These are phyloP conservation scores for Phytophthora quininea DNA, from an alignment of 352 stramenopile genomes.

Conservation along the genomic window DNA sequence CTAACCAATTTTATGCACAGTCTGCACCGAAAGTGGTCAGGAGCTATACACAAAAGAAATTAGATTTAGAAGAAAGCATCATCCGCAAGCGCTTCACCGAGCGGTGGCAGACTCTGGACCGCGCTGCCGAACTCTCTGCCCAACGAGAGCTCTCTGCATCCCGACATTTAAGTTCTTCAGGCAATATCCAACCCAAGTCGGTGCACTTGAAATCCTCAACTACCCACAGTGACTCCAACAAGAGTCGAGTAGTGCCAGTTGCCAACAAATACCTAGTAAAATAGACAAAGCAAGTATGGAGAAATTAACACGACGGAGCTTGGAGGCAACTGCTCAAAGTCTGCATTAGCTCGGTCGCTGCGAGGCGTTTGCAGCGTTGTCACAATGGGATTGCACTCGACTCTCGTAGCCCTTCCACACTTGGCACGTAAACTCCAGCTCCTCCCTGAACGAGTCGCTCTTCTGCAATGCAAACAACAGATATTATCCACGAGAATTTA, in stretches of 20 bases:
- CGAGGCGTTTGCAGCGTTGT: slow-evolving; percentile 23
- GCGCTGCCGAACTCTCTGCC: slow-evolving; percentile 16
- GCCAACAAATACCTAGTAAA: background rate
- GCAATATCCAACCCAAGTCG: background rate
- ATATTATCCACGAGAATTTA: background rate
- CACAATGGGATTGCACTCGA: slow-evolving; percentile 77
- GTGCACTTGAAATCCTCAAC: background rate
- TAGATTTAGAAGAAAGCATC: slow-evolving; percentile 39
- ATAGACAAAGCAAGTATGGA: background rate
- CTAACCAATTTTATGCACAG: slow-evolving; percentile 7
- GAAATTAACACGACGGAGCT: background rate
- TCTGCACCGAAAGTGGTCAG: slow-evolving; percentile 21
- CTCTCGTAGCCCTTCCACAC: slow-evolving; percentile 88
- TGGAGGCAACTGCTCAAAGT: background rate
- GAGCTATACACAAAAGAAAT: slow-evolving; percentile 54
- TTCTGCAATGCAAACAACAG: slow-evolving; percentile 45
- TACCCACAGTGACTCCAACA: background rate
- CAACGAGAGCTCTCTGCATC: slow-evolving; percentile 16
- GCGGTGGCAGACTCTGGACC: slow-evolving; percentile 42
- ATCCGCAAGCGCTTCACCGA: slow-evolving; percentile 40
- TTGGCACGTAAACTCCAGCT: slow-evolving; percentile 75
- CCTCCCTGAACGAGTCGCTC: slow-evolving; percentile 76
- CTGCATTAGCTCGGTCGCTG: slow-evolving; percentile 13
- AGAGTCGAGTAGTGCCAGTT: background rate
- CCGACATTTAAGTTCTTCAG: background rate